phyloP scores from a whole-genome alignment of 2,329 filamentous ascomycete species.

The Aspergillus novoparasiticus region DNA sequence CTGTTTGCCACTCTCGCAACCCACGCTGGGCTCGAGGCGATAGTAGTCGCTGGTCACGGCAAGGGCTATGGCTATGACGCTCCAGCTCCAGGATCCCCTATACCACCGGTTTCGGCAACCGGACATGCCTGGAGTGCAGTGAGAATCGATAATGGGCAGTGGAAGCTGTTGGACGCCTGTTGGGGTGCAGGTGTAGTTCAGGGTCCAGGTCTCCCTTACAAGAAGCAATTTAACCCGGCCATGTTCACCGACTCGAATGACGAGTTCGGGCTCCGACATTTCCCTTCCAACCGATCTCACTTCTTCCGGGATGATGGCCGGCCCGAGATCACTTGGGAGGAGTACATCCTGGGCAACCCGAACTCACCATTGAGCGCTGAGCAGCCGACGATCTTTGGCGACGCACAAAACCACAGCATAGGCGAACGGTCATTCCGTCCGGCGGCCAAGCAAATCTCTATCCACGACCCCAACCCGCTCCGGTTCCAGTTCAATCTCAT shows the following conservation, averaged over 20 bases:
- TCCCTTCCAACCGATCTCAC: conserved; percentile 66
- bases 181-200: conserved; percentile 83
- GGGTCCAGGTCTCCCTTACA: conserved; percentile 60
- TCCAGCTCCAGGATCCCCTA: conserved; percentile 63
- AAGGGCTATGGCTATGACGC: conserved; percentile 78
- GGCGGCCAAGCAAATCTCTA: conserved; percentile 59
- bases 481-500: conserved; percentile 79
- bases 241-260: conserved; percentile 70
- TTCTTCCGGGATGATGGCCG: conserved; percentile 77
- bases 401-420: conserved; percentile 54
- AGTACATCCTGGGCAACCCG: conserved; percentile 71
- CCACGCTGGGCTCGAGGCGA: conserved; percentile 75
- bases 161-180: conserved; percentile 90
- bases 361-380: conserved; percentile 48
- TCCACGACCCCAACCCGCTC: conserved; percentile 60
- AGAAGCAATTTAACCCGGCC: conserved; percentile 66
- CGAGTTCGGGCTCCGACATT: conserved; percentile 79
- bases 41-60: conserved; percentile 76
- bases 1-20: conserved; percentile 78
- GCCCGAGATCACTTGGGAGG: conserved; percentile 68
- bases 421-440: conserved; percentile 65
- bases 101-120: conserved; percentile 62
- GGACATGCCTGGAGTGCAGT: conserved; percentile 94
- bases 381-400: conserved; percentile 50
- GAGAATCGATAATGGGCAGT: conserved; percentile 78